Conservation (phyloP, 495 filamentous ascomycete species). For the Barbatosphaeria neglecta region DNA sequence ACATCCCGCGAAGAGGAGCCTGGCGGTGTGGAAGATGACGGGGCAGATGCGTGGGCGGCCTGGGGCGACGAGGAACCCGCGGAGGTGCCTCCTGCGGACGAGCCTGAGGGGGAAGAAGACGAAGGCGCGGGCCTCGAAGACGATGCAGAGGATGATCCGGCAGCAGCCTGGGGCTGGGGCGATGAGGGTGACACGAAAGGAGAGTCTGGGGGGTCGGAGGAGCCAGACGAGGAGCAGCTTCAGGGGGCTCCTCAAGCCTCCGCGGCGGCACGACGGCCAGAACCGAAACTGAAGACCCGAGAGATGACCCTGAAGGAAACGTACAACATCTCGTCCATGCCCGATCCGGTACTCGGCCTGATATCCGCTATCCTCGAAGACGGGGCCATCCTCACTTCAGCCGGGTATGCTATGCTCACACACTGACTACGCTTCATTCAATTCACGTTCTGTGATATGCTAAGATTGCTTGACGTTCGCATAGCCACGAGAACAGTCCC, state of each 20-base stretch:
- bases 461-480: constrained; percentile 4
- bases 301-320: constrained; percentile 69
- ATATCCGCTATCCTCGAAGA: constrained; percentile 60
- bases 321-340: constrained; percentile 79
- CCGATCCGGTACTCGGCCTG: constrained; percentile 60
- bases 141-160: constrained; percentile 46
- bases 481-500: constrained; percentile 25
- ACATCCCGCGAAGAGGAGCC: no score
- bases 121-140: constrained; percentile 12
- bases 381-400: constrained; percentile 47
- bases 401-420: constrained; percentile 34
- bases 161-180: constrained; percentile 65
- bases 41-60: constrained; percentile 42
- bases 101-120: constrained; percentile 12
- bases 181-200: constrained; percentile 43
- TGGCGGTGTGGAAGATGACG: constrained; percentile 31
- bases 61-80: constrained; percentile 45
- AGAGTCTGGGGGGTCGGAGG: not conserved
- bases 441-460: not conserved
- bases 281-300: constrained; percentile 15
- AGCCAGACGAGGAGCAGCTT: constrained; percentile 3
- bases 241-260: not conserved
- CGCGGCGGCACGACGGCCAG: constrained; percentile 7
- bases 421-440: not conserved
- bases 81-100: constrained; percentile 7